A percentile compares a stretch with the other conserved stretches of the same genome.
These are phyloP conservation scores for Sclerospora graminicola DNA, from an alignment of 352 stramenopile genomes.

Conservation along the genomic window DNA sequence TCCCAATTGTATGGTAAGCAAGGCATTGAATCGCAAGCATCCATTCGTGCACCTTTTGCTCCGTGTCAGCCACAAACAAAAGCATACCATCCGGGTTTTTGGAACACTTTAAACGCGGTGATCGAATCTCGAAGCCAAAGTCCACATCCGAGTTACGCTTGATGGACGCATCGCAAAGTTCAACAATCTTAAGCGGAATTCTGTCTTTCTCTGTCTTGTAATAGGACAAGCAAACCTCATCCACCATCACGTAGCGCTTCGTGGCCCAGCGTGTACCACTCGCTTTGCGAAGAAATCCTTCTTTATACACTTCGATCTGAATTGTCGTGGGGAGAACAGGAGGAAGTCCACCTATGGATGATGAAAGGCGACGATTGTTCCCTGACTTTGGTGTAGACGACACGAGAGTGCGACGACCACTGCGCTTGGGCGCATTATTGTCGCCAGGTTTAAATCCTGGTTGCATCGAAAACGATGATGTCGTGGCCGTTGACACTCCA, in stretches of 20 bases:
- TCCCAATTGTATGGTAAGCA: conserved; percentile 34
- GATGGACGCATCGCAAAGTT: conserved; percentile 72
- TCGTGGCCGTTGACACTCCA: conserved; percentile 29
- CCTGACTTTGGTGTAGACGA: conserved; percentile 37
- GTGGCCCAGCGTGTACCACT: conserved; percentile 74
- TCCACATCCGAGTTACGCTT: conserved; percentile 76
- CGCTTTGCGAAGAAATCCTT: conserved; percentile 75
- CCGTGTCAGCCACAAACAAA: conserved; percentile 76
- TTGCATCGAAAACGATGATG: conserved; percentile 48
- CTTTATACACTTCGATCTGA: conserved; percentile 70
- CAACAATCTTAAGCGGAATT: conserved; percentile 78
- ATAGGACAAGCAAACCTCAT: conserved; percentile 76
- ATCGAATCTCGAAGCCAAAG: conserved; percentile 81
- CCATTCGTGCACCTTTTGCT: conserved; percentile 81
- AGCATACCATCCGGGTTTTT: conserved; percentile 76
- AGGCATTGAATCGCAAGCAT: conserved; percentile 54
- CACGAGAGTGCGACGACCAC: conserved; percentile 52
- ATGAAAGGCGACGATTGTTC: conserved; percentile 36
- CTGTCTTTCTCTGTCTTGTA: conserved; percentile 81
- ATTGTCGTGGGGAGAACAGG: conserved; percentile 54
- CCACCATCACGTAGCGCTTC: conserved; percentile 83
- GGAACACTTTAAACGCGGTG: conserved; percentile 70
- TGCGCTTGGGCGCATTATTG: conserved; percentile 33
- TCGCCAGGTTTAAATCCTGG: conserved; percentile 41
- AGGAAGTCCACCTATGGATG: conserved; percentile 27